These are phyloP conservation scores for Dryas drummondii DNA, from an alignment of 306 rosid species.

Conservation along the genomic window DNA sequence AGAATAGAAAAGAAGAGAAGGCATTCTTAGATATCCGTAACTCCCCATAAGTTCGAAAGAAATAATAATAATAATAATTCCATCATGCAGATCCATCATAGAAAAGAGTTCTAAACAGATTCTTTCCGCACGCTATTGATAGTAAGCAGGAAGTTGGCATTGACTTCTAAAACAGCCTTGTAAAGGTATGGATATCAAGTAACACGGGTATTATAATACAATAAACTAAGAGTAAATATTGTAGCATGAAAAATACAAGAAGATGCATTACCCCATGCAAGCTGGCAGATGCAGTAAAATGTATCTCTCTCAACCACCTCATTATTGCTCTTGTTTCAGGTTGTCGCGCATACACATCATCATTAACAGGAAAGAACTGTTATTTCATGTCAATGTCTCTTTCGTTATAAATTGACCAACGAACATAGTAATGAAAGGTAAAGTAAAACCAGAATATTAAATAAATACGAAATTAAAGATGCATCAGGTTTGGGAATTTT, in stretches of 20 bases:
- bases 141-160: neutral
- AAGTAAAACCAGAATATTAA: neutral
- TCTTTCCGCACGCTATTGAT: neutral
- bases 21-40: neutral
- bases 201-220: neutral
- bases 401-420: constrained; percentile 21
- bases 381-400: constrained; percentile 30
- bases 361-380: constrained; percentile 61
- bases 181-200: neutral
- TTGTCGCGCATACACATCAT: constrained; percentile 61
- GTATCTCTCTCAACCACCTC: constrained; percentile 76
- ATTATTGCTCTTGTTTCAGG: constrained; percentile 94
- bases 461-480: neutral
- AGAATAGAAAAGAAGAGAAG: constrained; percentile 15
- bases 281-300: constrained; percentile 93
- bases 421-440: constrained; percentile 7
- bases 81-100: neutral
- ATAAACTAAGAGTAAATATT: neutral
- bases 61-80: neutral
- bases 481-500: neutral
- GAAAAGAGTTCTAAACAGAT: neutral
- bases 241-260: neutral
- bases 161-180: neutral
- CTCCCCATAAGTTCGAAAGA: neutral
- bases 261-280: constrained; percentile 87